Base-by-base conservation (phyloP, 495 filamentous ascomycete genomes). In the Tuber magnatum region DNA sequence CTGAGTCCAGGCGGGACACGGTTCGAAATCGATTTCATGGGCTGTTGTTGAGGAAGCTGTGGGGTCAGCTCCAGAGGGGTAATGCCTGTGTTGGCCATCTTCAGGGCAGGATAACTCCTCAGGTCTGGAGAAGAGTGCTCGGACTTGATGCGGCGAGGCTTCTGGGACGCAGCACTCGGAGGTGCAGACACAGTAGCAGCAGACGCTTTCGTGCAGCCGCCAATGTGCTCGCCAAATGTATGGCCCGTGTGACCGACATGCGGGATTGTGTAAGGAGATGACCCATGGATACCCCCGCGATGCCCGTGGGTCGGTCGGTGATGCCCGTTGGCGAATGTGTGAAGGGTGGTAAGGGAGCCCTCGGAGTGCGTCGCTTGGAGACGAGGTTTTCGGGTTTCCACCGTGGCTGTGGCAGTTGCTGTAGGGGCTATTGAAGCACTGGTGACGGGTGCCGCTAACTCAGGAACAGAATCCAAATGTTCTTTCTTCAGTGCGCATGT, bases 401-500 rank as follows among this genome's bases (percentile, higher is more conserved):
- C 81, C 73, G 85, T 83, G 75, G 85, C 83, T 73, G 86, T 81
- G 74, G 85, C 75, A 24, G 74, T 75, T 35, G 56, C 28, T 35
- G 56, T 35, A 65, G 56, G 56, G 56, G n/a, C 77, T 72, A 83
- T 85, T 84, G 75, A 76, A 83, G 78, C 77, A 83, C 83, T 78
- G 81, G 79, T 85, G 86, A 83, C 71, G 78, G 80, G 75, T 56
- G 81, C 70, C 41, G 80, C 78, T 87, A 87, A 88, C 84, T 91
- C 89, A 76, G 90, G 89, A 70, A 93, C 90, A 72, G 92, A 87
- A 82, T 96, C 91, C 77, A 95, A 88, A 78, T 87, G 87, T 84
- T 97, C 95, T 85, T 94, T 97, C 87, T 97, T 99, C 84, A 93
- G 83, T 79, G 92, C 91, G 85, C 95, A 99, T 77, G 90, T 92